Evolutionary conservation across 306 rosid species (phyloP).

Genomic region (Trifolium pratense): DNA sequence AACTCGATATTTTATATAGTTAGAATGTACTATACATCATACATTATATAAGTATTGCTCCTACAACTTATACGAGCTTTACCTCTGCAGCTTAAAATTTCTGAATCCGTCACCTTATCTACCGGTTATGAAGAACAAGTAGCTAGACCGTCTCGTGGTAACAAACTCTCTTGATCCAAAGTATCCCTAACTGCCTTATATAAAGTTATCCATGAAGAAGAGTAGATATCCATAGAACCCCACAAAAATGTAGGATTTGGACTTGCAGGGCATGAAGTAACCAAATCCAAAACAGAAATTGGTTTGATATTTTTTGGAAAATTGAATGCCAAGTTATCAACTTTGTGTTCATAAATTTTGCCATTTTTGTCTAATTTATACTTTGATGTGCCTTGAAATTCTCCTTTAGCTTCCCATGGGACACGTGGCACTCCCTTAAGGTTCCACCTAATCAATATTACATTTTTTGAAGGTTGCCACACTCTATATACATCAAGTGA

Average conservation of each 20-base stretch:
- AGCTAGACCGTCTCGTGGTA: constrained; percentile 73
- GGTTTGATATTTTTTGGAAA: constrained; percentile 73
- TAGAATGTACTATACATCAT: not conserved
- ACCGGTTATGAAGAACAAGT: constrained; percentile 67
- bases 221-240: constrained; percentile 61
- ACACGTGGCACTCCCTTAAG: constrained; percentile 86
- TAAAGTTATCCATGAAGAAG: constrained; percentile 81
- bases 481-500: constrained; percentile 76
- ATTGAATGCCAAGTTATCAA: constrained; percentile 90
- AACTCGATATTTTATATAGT: not conserved
- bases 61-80: not conserved
- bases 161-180: constrained; percentile 60
- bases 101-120: not conserved
- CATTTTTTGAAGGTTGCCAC: constrained; percentile 98
- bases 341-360: constrained; percentile 88
- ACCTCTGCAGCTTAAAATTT: not conserved
- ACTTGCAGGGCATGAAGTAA: constrained; percentile 80
- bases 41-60: not conserved
- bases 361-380: constrained; percentile 84
- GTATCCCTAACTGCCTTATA: constrained; percentile 74
- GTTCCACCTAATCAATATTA: constrained; percentile 86
- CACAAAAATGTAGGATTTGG: constrained; percentile 88
- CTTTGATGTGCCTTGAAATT: constrained; percentile 93
- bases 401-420: constrained; percentile 92
- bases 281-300: constrained; percentile 84